phyloP scores from a whole-genome alignment of 371 early-diverging fungal genomes.

The Smittium mucronatum region DNA sequence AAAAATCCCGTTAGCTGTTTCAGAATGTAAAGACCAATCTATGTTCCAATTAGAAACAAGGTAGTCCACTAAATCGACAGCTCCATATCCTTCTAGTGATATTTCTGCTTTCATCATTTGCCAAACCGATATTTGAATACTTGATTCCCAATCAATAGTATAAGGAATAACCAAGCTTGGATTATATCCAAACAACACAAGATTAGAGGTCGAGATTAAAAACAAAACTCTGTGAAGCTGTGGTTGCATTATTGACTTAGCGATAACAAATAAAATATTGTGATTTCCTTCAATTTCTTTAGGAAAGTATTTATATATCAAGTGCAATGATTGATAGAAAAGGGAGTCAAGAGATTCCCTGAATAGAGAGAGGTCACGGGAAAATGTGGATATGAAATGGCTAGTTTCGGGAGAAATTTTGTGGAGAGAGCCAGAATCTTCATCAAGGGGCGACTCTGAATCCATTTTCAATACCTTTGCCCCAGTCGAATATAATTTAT shows the following conservation, averaged over 20 bases:
- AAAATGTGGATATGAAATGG: neutral
- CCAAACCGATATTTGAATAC: constrained; percentile 31
- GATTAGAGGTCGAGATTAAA: constrained; percentile 12
- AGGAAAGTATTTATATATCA: constrained; percentile 18
- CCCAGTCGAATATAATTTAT: constrained; percentile 8
- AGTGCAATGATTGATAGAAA: constrained; percentile 19
- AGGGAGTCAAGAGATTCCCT: constrained; percentile 18
- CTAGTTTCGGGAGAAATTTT: neutral
- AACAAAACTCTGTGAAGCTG: constrained; percentile 20
- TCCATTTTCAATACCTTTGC: neutral
- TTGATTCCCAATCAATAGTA: constrained; percentile 24
- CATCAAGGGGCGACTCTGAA: neutral
- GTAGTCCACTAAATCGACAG: neutral
- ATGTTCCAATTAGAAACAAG: neutral
- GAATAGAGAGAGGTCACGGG: constrained; percentile 16
- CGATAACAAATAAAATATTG: constrained; percentile 13
- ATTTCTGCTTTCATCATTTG: constrained; percentile 24
- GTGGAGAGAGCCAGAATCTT: neutral
- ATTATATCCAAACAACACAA: constrained; percentile 18
- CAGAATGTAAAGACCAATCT: constrained; percentile 8
- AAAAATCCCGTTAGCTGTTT: constrained; percentile 6
- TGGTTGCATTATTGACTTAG: constrained; percentile 25
- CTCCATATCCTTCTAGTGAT: constrained; percentile 8
- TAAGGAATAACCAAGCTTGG: neutral
- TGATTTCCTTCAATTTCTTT: constrained; percentile 12